Evolutionary conservation across 139 green algal genomes (phyloP).

Genomic region (Chlorella ohadii): DNA sequence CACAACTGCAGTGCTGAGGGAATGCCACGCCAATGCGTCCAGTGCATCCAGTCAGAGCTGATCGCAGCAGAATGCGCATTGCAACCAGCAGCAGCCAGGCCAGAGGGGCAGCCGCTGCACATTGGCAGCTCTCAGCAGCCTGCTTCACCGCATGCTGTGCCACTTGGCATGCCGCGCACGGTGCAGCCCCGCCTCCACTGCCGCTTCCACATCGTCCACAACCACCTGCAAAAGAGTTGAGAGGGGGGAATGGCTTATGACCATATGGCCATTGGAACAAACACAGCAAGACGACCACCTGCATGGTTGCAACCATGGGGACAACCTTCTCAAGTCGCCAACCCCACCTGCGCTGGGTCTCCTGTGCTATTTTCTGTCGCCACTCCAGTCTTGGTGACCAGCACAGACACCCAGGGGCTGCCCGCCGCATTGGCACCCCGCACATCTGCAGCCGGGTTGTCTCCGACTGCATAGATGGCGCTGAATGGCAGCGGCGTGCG

Average conservation of each 20-base stretch:
- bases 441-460: slow-evolving; percentile 87
- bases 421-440: slow-evolving; percentile 74
- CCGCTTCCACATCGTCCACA: slow-evolving; percentile 72
- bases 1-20: too few relatives aligned
- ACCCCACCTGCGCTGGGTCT: slow-evolving; percentile 56
- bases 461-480: slow-evolving; percentile 79
- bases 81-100: too few relatives aligned
- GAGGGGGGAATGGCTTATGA: too few relatives aligned
- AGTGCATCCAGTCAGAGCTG: too few relatives aligned
- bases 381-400: slow-evolving; percentile 83
- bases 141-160: slow-evolving; percentile 68
- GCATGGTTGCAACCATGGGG: too few relatives aligned
- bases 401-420: slow-evolving; percentile 78
- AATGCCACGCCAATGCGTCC: too few relatives aligned
- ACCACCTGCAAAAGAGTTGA: slow-evolving; percentile 44
- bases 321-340: not conserved
- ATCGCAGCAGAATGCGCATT: too few relatives aligned
- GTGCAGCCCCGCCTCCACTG: slow-evolving; percentile 75
- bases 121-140: too few relatives aligned
- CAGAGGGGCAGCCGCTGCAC: too few relatives aligned
- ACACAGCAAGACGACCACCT: too few relatives aligned
- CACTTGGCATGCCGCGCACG: slow-evolving; percentile 49
- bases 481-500: slow-evolving; percentile 38
- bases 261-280: too few relatives aligned
- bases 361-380: slow-evolving; percentile 56